phyloP scores from a whole-genome alignment of 208 protist genomes.

The Trypanosoma lewisi region DNA sequence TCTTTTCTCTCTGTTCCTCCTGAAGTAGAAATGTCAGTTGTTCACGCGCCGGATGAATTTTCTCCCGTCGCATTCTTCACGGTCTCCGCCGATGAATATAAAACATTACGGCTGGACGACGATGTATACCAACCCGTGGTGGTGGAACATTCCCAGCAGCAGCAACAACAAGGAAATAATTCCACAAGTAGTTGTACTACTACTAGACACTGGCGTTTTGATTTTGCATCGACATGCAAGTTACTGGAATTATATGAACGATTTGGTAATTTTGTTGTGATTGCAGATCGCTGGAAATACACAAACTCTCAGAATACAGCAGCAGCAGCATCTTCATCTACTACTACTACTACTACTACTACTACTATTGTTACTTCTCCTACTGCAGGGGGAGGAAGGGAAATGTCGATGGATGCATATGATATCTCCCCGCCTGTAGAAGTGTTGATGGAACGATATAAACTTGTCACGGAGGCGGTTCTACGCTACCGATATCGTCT shows the following conservation, averaged over 20 bases:
- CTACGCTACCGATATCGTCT: constrained; percentile 11
- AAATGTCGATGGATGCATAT: neutral
- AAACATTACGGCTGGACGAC: constrained; percentile 16
- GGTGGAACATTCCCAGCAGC: too few relatives aligned
- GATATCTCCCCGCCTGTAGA: constrained; percentile 16
- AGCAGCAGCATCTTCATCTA: neutral
- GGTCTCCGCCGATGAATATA: constrained; percentile 51
- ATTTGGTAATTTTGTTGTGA: constrained; percentile 61
- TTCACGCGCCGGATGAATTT: neutral
- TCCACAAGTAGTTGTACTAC: neutral
- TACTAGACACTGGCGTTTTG: constrained; percentile 14
- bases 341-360: too few relatives aligned
- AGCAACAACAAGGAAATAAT: too few relatives aligned
- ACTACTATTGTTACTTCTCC: too few relatives aligned
- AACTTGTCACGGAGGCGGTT: constrained; percentile 23
- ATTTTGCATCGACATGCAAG: constrained; percentile 34
- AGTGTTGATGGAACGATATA: constrained; percentile 30
- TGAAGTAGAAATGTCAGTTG: constrained; percentile 13
- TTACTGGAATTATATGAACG: constrained; percentile 49
- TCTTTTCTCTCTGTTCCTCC: constrained; percentile 1
- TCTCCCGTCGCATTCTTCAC: constrained; percentile 37
- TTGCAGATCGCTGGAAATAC: constrained; percentile 49
- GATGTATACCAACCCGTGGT: constrained; percentile 17
- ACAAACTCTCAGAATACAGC: constrained; percentile 2
- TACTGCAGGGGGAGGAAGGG: neutral